Evolutionary conservation across 768 basidiomycete genomes (phyloP), one percentile per base, ranked within the genome.

Genomic region (Dentipellis fragilis): DNA sequence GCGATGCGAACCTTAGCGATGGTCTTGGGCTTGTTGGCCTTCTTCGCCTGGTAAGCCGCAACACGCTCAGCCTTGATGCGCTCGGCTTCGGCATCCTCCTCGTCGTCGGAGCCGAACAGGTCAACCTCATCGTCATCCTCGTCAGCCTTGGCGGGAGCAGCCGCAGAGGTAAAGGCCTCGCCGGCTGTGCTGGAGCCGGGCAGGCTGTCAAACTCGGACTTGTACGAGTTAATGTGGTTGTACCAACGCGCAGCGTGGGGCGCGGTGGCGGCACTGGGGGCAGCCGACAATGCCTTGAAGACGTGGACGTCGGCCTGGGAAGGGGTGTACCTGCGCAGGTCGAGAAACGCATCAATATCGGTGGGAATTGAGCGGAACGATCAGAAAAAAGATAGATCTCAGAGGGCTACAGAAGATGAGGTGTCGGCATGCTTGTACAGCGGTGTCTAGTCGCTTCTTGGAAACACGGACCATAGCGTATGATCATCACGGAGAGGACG

Each of bases 381-480:
- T 49, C 22, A 35, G 48, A 49, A 49, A 21, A 22, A 23, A 52
- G 29, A 50, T 61, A 55, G n/a, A 59, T 29, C 65, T 90, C 89
- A 90, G 87, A 81, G 65, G 69, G 84, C 85, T 80, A 84, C 78
- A 57, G 85, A 77, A 72, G 70, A 71, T 68, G 63, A 61, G 64
- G 66, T 87, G 64, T 90, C 88, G 75, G 85, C 88, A 89, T 74
- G 69, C 69, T 79, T 75, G 72, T 72, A 72, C 80, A 82, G 86
- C 85, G 88, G 80, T 87, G 85, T 91, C 89, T 93, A 85, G 76
- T 83, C 87, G 83, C 86, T 81, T 83, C 87, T 91, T 84, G 81
- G 89, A 88, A 91, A 91, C 89, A 90, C 89, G 89, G 89, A 92
- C 89, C 90, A 90, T 87, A 87, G 87, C 87, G 68, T 74, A 63